Evolutionary conservation across 345 rosid species (phyloP), one percentile per base, ranked within the genome.

Genomic region (Euphorbia peplus): DNA sequence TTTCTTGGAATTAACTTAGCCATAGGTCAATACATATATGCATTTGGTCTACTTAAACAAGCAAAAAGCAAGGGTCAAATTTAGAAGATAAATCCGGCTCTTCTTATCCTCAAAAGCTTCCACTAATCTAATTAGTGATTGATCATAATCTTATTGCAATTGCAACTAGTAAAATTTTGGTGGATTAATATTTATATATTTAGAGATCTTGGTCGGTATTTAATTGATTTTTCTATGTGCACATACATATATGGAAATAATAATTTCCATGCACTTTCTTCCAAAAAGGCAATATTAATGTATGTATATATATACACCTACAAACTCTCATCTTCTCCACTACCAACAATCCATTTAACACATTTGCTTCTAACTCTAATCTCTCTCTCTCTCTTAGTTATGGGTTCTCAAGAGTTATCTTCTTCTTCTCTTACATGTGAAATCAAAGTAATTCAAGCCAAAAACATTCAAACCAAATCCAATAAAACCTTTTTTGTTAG

Each of bases 361-460:
- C 61, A 41, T 7, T 46, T 39, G 46, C 19, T 9, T 35, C 28
- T 57, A 26, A 18, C 37, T 29, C 15, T 30, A 16, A 8, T 21
- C n/a, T 30, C 28, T 65, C 41, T 15, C 37, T 28, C 51, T 32
- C 5, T 64, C 53, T 30, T 18, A 1, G 84, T 84, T 87, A 88
- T 81, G 69, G 39, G 66, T 68, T 42, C 72, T 28, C 35, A 25
- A 35, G n/a, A 53, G 42, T 39, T 37, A 35, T 56, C 67, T 54
- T 59, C 81, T 54, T 59, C 81, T 39, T 82, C 86, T 52, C 79
- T 88, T 66, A 77, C 75, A 71, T 89, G 81, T 52, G 76, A 93
- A 72, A 67, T 93, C 64, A 82, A 67, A 63, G 80, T 93, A 79
- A 25, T 78, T 48, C 81, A 85, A 78, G 97, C 96, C 63, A 90